Evolutionary conservation across 1,139 yeast genomes (phyloP).

Genomic region (Saccharomyces hybrid): DNA sequence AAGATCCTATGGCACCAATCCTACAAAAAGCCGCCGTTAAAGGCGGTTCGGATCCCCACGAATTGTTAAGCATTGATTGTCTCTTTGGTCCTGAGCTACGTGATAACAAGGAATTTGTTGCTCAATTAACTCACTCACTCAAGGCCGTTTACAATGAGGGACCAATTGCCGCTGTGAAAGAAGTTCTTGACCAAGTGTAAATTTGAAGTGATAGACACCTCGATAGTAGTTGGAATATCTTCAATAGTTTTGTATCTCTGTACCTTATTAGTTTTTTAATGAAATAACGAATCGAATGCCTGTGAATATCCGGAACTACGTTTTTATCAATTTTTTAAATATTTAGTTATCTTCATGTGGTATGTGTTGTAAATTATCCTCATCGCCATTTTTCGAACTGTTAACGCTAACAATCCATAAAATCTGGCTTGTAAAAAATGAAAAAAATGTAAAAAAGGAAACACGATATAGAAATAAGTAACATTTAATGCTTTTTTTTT

Average conservation of each 20-base stretch:
- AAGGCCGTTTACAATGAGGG: slow-evolving; percentile 21
- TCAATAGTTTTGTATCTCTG: not conserved
- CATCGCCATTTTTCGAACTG: not conserved
- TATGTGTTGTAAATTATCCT: not conserved
- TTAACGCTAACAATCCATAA: too few relatives aligned
- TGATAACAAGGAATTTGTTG: slow-evolving; percentile 29
- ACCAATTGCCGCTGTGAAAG: slow-evolving; percentile 2
- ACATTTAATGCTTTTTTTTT: too few relatives aligned
- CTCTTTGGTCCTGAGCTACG: slow-evolving; percentile 18
- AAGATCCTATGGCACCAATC: slow-evolving; percentile 17
- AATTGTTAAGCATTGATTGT: slow-evolving; percentile 4
- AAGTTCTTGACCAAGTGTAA: slow-evolving; percentile 18
- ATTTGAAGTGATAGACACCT: not conserved
- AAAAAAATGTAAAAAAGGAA: too few relatives aligned
- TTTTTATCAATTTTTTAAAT: not conserved
- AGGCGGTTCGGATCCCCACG: slow-evolving; percentile 12
- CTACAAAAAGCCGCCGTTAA: slow-evolving; percentile 6
- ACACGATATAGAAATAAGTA: too few relatives aligned
- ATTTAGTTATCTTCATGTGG: not conserved
- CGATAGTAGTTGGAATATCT: not conserved
- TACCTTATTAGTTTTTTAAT: not conserved
- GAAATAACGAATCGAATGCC: not conserved
- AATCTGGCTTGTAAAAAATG: too few relatives aligned
- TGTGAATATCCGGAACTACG: not conserved
- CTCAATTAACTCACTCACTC: slow-evolving; percentile 9